phyloP scores from a whole-genome alignment of 257 asterid species.

The Salvia splendens region DNA sequence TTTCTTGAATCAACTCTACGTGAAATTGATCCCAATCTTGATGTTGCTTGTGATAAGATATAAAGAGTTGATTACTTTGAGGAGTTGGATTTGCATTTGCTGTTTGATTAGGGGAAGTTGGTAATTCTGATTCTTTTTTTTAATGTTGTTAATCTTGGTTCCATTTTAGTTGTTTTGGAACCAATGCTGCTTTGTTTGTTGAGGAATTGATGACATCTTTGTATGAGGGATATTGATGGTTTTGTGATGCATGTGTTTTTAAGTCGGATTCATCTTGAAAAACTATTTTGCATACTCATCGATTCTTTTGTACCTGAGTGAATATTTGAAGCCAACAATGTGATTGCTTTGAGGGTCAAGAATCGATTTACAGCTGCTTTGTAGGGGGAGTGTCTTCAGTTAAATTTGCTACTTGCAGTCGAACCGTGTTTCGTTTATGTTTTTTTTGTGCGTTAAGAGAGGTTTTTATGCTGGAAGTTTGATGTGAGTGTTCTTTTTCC shows the following conservation, averaged over 20 bases:
- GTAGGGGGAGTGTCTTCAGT: too few relatives aligned
- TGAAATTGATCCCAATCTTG: constrained; percentile 17
- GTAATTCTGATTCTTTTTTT: constrained; percentile 6
- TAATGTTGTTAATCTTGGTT: not conserved
- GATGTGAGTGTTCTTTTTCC: constrained; percentile 13
- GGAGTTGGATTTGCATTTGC: constrained; percentile 20
- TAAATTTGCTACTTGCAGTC: not conserved
- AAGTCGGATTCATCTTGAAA: not conserved
- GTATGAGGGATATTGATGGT: not conserved
- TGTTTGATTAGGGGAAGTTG: constrained; percentile 18
- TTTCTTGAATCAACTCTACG: constrained; percentile 22
- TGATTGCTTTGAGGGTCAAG: not conserved
- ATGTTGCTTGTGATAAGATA: constrained; percentile 9
- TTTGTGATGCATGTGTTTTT: not conserved
- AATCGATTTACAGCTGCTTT: not conserved
- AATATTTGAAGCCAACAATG: constrained; percentile 1
- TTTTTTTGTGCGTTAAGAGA: not conserved
- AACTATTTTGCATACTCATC: not conserved
- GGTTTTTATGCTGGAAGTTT: not conserved
- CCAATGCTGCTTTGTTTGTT: constrained; percentile 22
- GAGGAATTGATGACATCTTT: not conserved
- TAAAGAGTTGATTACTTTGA: not conserved
- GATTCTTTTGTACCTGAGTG: not conserved
- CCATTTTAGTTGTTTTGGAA: not conserved
- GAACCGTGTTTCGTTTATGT: not conserved